Conservation (phyloP, 163 green algal genomes). For the Chlamydomonas reinhardtii region DNA sequence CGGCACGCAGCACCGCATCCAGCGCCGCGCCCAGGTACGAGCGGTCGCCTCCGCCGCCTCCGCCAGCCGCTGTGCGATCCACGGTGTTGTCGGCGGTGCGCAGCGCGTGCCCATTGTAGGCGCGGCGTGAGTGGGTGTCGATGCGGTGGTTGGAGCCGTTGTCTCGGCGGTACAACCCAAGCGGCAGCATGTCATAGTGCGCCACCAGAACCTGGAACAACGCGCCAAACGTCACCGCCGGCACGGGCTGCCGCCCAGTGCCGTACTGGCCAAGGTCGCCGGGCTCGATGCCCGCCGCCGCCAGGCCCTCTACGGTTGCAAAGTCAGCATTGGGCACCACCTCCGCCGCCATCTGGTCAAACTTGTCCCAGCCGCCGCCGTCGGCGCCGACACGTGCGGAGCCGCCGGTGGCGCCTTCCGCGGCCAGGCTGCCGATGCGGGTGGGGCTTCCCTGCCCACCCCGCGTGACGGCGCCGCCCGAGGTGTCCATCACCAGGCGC, state of each 20-base stretch:
- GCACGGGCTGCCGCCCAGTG: background rate
- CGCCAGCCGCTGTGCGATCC: background rate
- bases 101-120: background rate
- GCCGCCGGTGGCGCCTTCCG: too few relatives aligned
- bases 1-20: background rate
- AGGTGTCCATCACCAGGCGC: background rate
- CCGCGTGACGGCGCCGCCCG: too few relatives aligned
- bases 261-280: too few relatives aligned
- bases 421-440: too few relatives aligned
- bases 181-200: slow-evolving; percentile 12
- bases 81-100: background rate
- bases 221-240: background rate
- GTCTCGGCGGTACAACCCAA: slow-evolving; percentile 27
- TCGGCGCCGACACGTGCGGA: background rate
- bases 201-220: slow-evolving; percentile 21
- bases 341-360: background rate
- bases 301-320: background rate
- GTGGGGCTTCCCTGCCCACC: too few relatives aligned
- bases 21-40: background rate
- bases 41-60: too few relatives aligned
- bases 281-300: background rate
- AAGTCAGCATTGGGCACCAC: background rate
- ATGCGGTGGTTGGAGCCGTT: background rate
- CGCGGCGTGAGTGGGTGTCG: background rate
- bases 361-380: background rate